These are phyloP conservation scores for Erysimum cheiri DNA, from an alignment of 441 rosid genomes.

Conservation along the genomic window DNA sequence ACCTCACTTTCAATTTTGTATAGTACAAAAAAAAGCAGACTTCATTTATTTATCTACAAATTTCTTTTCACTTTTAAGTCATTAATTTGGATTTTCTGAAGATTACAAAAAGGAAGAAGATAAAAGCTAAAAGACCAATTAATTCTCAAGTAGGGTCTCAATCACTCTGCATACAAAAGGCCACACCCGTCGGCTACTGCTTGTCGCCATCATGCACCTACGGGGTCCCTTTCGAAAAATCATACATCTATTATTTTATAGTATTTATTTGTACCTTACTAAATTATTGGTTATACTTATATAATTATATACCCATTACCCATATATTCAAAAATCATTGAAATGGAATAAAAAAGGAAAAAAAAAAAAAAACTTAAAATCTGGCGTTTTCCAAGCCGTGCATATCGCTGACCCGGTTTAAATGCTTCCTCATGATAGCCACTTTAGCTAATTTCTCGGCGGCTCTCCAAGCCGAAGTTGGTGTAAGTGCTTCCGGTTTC, in stretches of 20 bases:
- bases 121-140: conserved; percentile 42
- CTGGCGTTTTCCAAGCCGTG: conserved; percentile 98
- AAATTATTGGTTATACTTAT: conserved; percentile 29
- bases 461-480: conserved; percentile 93
- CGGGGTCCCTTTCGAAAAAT: conserved; percentile 37
- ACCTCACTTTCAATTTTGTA: background rate
- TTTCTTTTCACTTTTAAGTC: conserved; percentile 19
- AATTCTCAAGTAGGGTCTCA: conserved; percentile 40
- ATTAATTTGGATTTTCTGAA: conserved; percentile 32
- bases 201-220: conserved; percentile 49
- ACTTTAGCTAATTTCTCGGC: conserved; percentile 93
- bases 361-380: conserved; percentile 60
- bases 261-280: conserved; percentile 25
- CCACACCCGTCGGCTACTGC: conserved; percentile 60
- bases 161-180: conserved; percentile 50
- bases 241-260: conserved; percentile 22
- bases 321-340: conserved; percentile 25
- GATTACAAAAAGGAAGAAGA: conserved; percentile 33
- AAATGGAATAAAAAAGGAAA: background rate
- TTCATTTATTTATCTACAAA: conserved; percentile 21
- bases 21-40: background rate
- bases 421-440: conserved; percentile 90
- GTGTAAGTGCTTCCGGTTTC: conserved; percentile 80
- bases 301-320: conserved; percentile 34
- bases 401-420: conserved; percentile 94